phyloP scores from a whole-genome alignment of 1,139 yeast genomes.

The Hansenula anomala region DNA sequence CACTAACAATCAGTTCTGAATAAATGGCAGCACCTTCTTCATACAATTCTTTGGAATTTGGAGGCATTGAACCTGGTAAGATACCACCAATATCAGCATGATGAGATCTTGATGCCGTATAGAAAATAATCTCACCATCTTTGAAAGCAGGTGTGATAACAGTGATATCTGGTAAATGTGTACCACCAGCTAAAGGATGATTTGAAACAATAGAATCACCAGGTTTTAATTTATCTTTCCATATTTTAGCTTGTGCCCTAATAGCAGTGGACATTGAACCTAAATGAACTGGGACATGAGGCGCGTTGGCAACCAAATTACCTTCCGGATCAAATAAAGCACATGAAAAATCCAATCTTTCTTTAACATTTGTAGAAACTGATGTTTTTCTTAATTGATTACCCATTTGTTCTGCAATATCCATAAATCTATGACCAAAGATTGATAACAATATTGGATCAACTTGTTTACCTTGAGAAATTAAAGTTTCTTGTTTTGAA shows the following conservation, averaged over 20 bases:
- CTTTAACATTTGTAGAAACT: constrained; percentile 83
- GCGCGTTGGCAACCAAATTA: constrained; percentile 79
- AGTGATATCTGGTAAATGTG: constrained; percentile 79
- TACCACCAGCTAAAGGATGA: constrained; percentile 79
- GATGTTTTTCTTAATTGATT: constrained; percentile 74
- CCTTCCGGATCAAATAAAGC: constrained; percentile 76
- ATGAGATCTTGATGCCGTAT: constrained; percentile 47
- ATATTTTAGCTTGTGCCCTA: constrained; percentile 55
- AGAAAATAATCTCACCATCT: constrained; percentile 32
- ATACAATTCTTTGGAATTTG: constrained; percentile 39
- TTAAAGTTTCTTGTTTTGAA: constrained; percentile 16
- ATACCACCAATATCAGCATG: constrained; percentile 50
- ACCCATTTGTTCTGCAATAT: constrained; percentile 89
- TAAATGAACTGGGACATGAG: constrained; percentile 82
- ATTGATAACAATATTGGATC: constrained; percentile 75
- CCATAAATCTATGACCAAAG: constrained; percentile 82
- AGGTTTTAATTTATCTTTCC: constrained; percentile 54
- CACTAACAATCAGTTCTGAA: constrained; percentile 34
- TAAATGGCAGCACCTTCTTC: constrained; percentile 46
- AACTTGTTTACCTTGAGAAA: constrained; percentile 30
- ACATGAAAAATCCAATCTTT: constrained; percentile 79
- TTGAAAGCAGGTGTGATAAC: constrained; percentile 56
- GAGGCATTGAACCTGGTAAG: constrained; percentile 45
- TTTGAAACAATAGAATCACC: constrained; percentile 78
- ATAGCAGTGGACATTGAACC: constrained; percentile 91